Base-by-base conservation (phyloP, 352 stramenopile genomes). In the Pythium sukuiense region DNA sequence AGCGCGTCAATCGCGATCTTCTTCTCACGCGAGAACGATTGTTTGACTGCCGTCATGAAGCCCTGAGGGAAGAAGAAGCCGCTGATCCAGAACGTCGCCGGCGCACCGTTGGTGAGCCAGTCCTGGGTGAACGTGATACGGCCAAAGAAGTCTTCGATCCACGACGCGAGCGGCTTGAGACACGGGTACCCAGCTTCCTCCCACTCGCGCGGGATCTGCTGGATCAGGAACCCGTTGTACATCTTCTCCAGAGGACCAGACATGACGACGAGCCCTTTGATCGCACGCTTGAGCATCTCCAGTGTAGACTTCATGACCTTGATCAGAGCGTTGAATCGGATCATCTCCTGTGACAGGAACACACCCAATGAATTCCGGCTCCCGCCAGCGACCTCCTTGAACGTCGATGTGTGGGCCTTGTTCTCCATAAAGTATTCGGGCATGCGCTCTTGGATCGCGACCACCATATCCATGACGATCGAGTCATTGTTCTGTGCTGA, bases 31-130 rank as follows among this genome's bases (percentile, higher is more conserved):
- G 92, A 94, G 69, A 92, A 97, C 12, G 88, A 93, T 73, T 98
- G 95, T 76, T 98, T 96, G 6, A 98, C 92, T 12, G 85, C 94
- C 0, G 93, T 98, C 63, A 98, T 84, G 70, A 97, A 97, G 8
- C 88, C 88, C 67, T 96, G 88, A 1, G 92, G 90, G 66, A 98
- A 98, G 80, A 97, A 97, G 62, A 98, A 97, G 9, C 92, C 90
- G 12, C 87, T 89, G n/a, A 98, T 55, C 95, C 95, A 98, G 69
- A 90, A 98, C 11, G 85, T 76, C 8, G 82, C 43, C 3, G 91
- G 88, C 16, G 93, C 88, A 0, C 92, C 92, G 0, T 92, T 71
- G 12, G 80, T 75, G 5, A 98, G 72, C 95, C 95, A 98, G 3
- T 80, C 65, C 27, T 80, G 73, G 18, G 96, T 91, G 54, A 97